These are phyloP conservation scores for Aspergillus vadensis DNA, from an alignment of 2,329 filamentous ascomycete genomes.

Conservation along the genomic window DNA sequence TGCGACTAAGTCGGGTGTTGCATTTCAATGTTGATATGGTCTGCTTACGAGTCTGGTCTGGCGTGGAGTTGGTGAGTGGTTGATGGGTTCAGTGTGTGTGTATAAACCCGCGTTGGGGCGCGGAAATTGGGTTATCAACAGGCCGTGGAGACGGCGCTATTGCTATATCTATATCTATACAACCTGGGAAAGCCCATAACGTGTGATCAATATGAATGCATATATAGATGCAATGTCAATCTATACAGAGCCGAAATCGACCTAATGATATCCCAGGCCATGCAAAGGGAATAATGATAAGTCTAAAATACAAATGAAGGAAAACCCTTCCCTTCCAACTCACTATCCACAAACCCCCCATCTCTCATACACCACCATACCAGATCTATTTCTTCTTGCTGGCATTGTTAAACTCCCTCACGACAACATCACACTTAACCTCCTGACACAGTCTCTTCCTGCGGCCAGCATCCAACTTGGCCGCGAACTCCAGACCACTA, in stretches of 20 bases:
- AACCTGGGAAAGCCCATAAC: not conserved
- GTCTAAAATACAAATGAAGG: not conserved
- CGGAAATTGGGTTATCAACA: not conserved
- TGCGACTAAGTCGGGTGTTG: conserved; percentile 75
- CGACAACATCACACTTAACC: conserved; percentile 76
- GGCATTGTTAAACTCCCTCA: conserved; percentile 73
- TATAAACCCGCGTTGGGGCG: not conserved
- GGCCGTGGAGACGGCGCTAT: not conserved
- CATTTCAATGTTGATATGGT: conserved; percentile 71
- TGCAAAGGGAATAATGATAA: not conserved
- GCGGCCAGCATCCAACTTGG: conserved; percentile 71
- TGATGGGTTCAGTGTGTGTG: not conserved
- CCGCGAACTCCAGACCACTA: conserved; percentile 86
- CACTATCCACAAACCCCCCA: not conserved
- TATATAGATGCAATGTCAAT: not conserved
- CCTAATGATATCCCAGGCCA: not conserved
- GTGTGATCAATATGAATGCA: not conserved
- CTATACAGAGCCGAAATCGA: not conserved
- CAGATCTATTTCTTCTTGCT: conserved; percentile 45
- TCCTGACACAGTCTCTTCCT: conserved; percentile 83
- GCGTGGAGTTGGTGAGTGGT: not conserved
- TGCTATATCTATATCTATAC: not conserved
- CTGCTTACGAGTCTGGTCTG: not conserved
- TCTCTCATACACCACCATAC: not conserved
- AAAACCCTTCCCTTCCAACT: not conserved